Evolutionary conservation across 306 rosid species (phyloP), one percentile per base, ranked within the genome.

Genomic region (Rosa multiflora): DNA sequence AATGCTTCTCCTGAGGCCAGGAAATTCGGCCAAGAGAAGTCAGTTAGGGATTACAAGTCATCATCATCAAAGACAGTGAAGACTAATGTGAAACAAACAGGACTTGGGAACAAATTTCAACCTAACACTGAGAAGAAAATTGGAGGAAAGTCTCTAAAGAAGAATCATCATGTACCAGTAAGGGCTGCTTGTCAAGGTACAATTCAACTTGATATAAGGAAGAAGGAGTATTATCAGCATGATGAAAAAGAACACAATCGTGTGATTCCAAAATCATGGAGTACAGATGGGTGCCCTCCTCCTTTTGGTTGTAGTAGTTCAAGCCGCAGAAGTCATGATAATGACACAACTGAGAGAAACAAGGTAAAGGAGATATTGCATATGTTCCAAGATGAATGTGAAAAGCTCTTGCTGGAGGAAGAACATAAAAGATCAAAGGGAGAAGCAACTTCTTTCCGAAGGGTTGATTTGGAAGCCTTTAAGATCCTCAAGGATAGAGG

Each of bases 281-380:
- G 42, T 83, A 15, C 52, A 7, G 75, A 69, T 47, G 91, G 89
- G 53, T 66, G 55, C 61, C 74, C 86, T 75, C 82, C 88, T 82
- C 96, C 96, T 66, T 32, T 85, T 69, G 64, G 82, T 81, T 82
- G 18, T 69, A 66, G 74, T 62, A 66, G 76, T 84, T 74, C 29
- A 17, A 83, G 66, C 71, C 78, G 87, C 48, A 69, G 61, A 17
- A 59, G 23, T 70, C 83, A 80, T 23, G 88, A 66, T 12, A 78
- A 26, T 42, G 88, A 86, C 71, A 74, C 88, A 53, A 80, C 17
- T 82, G 86, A 77, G 81, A 84, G 95, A 26, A 76, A 72, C 68
- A 86, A 72, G 79, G 99, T 94, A 81, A 89, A 88, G 85, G 91
- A 91, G 86, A 80, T 88, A 68, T 79, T 92, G 85, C 94, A 92